Evolutionary conservation across 768 basidiomycete species (phyloP).

Genomic region (Phylloporus arenicola): DNA sequence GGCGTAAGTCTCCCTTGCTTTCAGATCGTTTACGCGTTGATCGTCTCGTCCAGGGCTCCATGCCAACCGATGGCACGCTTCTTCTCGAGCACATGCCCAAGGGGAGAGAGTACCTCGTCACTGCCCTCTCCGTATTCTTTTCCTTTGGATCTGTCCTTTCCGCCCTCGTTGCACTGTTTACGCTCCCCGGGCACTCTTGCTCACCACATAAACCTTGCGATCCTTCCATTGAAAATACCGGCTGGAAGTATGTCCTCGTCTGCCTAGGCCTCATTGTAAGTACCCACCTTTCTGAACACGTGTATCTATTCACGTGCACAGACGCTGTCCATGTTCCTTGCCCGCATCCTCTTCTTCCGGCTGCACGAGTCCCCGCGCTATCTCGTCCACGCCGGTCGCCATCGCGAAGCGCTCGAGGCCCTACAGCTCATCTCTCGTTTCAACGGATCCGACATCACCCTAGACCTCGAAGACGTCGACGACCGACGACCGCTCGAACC

Average conservation of each 20-base stretch:
- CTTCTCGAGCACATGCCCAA: slow-evolving; percentile 90
- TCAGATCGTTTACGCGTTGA: neutral
- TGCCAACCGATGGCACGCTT: slow-evolving; percentile 95
- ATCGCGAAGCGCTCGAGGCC: slow-evolving; percentile 76
- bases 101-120: slow-evolving; percentile 88
- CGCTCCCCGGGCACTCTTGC: slow-evolving; percentile 77
- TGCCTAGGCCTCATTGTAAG: slow-evolving; percentile 78
- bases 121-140: slow-evolving; percentile 92
- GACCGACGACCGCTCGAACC: slow-evolving; percentile 33
- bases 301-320: slow-evolving; percentile 28
- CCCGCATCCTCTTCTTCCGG: slow-evolving; percentile 84
- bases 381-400: slow-evolving; percentile 83
- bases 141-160: slow-evolving; percentile 86
- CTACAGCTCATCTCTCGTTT: slow-evolving; percentile 81
- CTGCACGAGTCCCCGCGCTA: slow-evolving; percentile 93
- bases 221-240: slow-evolving; percentile 63
- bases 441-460: slow-evolving; percentile 68
- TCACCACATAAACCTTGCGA: slow-evolving; percentile 51
- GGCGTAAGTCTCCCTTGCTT: slow-evolving; percentile 54
- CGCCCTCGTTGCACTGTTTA: slow-evolving; percentile 70
- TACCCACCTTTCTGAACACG: slow-evolving; percentile 16
- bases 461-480: slow-evolving; percentile 68
- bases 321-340: slow-evolving; percentile 85
- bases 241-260: slow-evolving; percentile 85
- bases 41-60: slow-evolving; percentile 60